phyloP scores from a whole-genome alignment of 805 yeast genomes.

The Saccharomycopsis babjevae region DNA sequence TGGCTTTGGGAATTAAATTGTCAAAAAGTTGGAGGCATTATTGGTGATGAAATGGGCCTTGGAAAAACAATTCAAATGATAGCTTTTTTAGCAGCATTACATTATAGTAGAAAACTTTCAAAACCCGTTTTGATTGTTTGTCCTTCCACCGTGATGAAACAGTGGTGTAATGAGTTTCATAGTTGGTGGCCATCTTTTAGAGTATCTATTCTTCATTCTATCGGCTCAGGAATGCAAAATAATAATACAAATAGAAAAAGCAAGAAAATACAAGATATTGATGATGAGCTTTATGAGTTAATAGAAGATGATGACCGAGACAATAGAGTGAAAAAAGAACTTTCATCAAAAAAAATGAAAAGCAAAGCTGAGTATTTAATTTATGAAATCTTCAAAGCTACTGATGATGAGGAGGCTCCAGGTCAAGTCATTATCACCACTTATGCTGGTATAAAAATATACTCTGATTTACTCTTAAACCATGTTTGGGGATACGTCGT shows the following conservation, averaged over 20 bases:
- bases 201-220: conserved; percentile 78
- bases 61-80: conserved; percentile 94
- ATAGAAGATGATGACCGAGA: conserved; percentile 37
- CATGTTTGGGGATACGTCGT: conserved; percentile 83
- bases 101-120: conserved; percentile 62
- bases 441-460: conserved; percentile 73
- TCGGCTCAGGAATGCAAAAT: conserved; percentile 73
- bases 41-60: conserved; percentile 97
- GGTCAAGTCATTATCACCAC: conserved; percentile 90
- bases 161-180: conserved; percentile 96
- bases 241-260: conserved; percentile 22
- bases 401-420: not conserved
- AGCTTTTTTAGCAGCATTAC: conserved; percentile 83
- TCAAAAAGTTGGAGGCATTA: conserved; percentile 87
- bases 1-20: conserved; percentile 93
- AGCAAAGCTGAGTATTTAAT: conserved; percentile 39
- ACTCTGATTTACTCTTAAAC: conserved; percentile 52
- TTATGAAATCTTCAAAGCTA: conserved; percentile 42
- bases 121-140: conserved; percentile 84
- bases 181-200: conserved; percentile 97
- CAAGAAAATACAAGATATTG: conserved; percentile 33
- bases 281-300: conserved; percentile 31
- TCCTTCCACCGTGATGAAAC: conserved; percentile 92
- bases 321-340: conserved; percentile 21
- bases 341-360: conserved; percentile 24